Evolutionary conservation across 2,329 filamentous ascomycete species (phyloP).

Genomic region (Allantophomopsis cytisporea): DNA sequence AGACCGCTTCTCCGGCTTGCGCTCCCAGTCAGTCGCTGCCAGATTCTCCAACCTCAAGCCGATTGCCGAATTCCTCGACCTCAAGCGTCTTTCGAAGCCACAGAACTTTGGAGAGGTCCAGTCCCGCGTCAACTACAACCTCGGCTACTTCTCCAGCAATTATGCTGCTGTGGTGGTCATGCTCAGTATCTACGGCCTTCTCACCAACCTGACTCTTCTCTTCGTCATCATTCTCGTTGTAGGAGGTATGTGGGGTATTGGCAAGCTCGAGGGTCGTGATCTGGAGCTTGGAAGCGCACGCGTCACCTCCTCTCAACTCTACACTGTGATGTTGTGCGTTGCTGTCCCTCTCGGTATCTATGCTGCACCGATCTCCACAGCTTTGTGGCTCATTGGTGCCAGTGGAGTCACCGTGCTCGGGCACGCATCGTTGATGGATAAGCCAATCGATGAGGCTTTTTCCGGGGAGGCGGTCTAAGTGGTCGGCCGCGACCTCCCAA

Average conservation of each 20-base stretch:
- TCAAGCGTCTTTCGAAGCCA: conserved; percentile 93
- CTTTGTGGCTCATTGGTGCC: conserved; percentile 93
- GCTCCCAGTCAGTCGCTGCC: conserved; percentile 62
- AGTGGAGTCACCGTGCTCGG: conserved; percentile 88
- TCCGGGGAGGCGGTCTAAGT: conserved; percentile 99
- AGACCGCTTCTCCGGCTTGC: conserved; percentile 75
- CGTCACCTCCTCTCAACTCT: conserved; percentile 84
- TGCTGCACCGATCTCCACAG: conserved; percentile 71
- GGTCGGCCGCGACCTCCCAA: conserved; percentile 99
- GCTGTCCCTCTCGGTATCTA: conserved; percentile 75
- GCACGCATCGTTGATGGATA: conserved; percentile 92
- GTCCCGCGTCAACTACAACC: conserved; percentile 90
- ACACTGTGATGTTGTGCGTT: conserved; percentile 74
- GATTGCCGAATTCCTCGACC: conserved; percentile 83
- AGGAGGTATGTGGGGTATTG: conserved; percentile 80
- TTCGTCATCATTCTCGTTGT: conserved; percentile 87
- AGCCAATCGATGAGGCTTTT: conserved; percentile 99
- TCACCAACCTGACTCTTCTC: conserved; percentile 75
- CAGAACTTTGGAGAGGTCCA: conserved; percentile 83
- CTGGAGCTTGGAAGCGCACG: conserved; percentile 73
- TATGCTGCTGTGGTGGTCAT: conserved; percentile 90
- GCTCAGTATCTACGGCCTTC: conserved; percentile 87
- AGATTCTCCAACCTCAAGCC: conserved; percentile 90
- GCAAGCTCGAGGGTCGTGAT: conserved; percentile 79
- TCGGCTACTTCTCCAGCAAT: conserved; percentile 96